Evolutionary conservation across 495 filamentous ascomycete species (phyloP), one percentile per base, ranked within the genome.

Genomic region (Xylaria flabelliformis): DNA sequence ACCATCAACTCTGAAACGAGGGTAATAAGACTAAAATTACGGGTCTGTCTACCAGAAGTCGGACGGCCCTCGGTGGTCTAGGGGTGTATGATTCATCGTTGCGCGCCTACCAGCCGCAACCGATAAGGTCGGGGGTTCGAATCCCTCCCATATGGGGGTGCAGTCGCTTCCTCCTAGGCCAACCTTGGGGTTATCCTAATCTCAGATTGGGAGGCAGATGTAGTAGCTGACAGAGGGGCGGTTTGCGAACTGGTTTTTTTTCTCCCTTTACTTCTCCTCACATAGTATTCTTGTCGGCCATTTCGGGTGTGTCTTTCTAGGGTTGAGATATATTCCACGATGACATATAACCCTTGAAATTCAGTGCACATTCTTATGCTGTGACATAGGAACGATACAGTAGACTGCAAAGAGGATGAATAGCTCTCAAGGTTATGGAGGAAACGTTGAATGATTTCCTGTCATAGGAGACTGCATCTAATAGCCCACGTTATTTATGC

Each of bases 61-160:
- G 46, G 10, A 64, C 24, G 36, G 36, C 62, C 62, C 39, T 64
- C 62, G 62, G 62, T 64, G 62, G 62, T 64, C 62, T 64, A 48
- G 62, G 62, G 61, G 62, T 42, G 7, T 29, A 64, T 46, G 62
- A 64, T 64, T 64, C 62, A 29, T 64, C 62, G 41, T 9, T 36
- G 39, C 41, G 29, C 4, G 6, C 6, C 13, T 1, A 19, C 62
- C n/a, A 29, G 21, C 36, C n/a, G 41, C 39, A 48, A 3, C 39
- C 41, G 62, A 64, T 64, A 64, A 64, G 62, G 62, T 64, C 62
- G 62, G 62, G 62, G 62, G 62, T 64, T 32, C 62, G 41, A 46
- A 48, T 64, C 62, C 62, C 41, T 48, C 62, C 62, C 62, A 64
- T 21, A 19, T 36, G 62, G 62, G 62, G 62, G 62, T 64, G 21